Conservation (phyloP, 2,329 filamentous ascomycete species). For the Epichloe festucae region DNA sequence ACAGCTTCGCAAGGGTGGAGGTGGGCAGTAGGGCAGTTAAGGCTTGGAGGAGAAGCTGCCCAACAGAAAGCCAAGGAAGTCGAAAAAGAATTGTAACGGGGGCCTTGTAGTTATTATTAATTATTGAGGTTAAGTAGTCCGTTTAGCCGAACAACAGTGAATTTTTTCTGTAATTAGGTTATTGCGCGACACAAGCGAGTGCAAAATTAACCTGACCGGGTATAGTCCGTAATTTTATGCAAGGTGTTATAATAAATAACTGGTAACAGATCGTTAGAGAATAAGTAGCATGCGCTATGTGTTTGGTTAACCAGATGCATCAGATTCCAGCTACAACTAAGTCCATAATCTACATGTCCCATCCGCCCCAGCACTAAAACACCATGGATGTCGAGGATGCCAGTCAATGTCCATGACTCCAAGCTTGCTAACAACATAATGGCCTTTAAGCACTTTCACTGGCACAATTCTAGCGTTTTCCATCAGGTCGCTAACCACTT, state of each 20-base stretch:
- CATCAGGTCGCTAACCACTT: slow-evolving; percentile 87
- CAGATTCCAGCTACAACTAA: slow-evolving; percentile 19
- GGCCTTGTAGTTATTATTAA: background rate
- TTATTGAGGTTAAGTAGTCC: too few relatives aligned
- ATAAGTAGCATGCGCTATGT: too few relatives aligned
- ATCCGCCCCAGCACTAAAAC: slow-evolving; percentile 86
- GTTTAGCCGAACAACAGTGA: too few relatives aligned
- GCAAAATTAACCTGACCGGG: too few relatives aligned
- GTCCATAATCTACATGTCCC: slow-evolving; percentile 87
- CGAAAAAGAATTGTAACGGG: slow-evolving; percentile 9
- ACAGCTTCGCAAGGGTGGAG: slow-evolving; percentile 33
- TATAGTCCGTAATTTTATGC: too few relatives aligned
- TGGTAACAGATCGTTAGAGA: too few relatives aligned
- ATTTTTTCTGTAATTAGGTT: too few relatives aligned
- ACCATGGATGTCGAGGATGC: slow-evolving; percentile 92
- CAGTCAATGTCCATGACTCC: slow-evolving; percentile 92
- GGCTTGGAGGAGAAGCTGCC: slow-evolving; percentile 33
- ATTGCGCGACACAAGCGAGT: too few relatives aligned
- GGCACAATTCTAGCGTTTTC: slow-evolving; percentile 95
- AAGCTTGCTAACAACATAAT: slow-evolving; percentile 72
- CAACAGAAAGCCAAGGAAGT: slow-evolving; percentile 32
- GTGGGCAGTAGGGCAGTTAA: slow-evolving; percentile 38
- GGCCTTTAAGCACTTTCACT: slow-evolving; percentile 83
- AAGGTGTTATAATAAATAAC: too few relatives aligned
- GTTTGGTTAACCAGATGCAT: too few relatives aligned